phyloP scores from a whole-genome alignment of 257 asterid genomes.

The Nicotiana obtusifolia region DNA sequence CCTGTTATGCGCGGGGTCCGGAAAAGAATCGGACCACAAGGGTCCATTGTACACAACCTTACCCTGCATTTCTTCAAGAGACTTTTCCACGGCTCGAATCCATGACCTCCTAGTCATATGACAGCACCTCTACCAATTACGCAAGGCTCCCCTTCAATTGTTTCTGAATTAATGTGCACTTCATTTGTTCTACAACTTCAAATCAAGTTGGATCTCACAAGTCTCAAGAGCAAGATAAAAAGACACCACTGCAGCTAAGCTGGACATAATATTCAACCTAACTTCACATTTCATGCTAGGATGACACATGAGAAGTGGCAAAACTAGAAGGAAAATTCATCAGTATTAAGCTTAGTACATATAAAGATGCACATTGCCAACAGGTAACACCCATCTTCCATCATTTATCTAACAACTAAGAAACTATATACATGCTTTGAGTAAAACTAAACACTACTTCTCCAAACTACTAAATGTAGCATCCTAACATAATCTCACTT shows the following conservation, averaged over 20 bases:
- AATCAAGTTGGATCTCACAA: not conserved
- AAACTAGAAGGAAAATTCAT: not conserved
- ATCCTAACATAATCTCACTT: too few relatives aligned
- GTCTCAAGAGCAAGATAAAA: not conserved
- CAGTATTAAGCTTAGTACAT: not conserved
- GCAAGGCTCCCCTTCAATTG: too few relatives aligned
- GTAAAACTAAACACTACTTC: not conserved
- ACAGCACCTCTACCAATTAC: too few relatives aligned
- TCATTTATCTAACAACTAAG: not conserved
- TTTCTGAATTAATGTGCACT: too few relatives aligned
- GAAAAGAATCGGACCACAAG: too few relatives aligned
- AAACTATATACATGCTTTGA: not conserved
- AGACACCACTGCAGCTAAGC: not conserved
- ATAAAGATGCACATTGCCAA: not conserved
- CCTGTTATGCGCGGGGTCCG: too few relatives aligned
- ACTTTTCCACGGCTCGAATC: too few relatives aligned
- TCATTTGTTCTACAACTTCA: too few relatives aligned
- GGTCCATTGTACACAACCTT: too few relatives aligned
- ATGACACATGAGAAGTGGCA: not conserved
- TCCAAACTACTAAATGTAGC: not conserved
- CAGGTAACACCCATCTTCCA: not conserved
- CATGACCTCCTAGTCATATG: too few relatives aligned
- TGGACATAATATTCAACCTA: not conserved
- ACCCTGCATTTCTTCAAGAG: too few relatives aligned
- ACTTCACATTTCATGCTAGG: not conserved